These are phyloP conservation scores for Celoporthe dispersa DNA, from an alignment of 2,329 filamentous ascomycete genomes.

Conservation along the genomic window DNA sequence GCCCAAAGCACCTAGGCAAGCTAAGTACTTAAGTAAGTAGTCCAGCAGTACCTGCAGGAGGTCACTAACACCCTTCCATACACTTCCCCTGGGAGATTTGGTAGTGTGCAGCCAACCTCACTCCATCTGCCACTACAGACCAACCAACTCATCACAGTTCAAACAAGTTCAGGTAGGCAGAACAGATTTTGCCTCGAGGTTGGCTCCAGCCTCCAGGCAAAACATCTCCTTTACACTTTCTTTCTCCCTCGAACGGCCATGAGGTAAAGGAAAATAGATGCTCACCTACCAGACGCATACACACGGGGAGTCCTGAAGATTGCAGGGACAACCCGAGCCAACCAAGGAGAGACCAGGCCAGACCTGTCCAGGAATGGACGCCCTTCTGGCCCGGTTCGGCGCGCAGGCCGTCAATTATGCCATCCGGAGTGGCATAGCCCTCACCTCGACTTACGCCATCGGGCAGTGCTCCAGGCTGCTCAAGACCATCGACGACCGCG, in stretches of 20 bases:
- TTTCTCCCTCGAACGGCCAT: neutral
- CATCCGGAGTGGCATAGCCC: slow-evolving; percentile 81
- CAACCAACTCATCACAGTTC: neutral
- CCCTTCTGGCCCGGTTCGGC: slow-evolving; percentile 57
- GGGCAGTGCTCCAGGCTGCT: slow-evolving; percentile 79
- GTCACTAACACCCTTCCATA: slow-evolving; percentile 2
- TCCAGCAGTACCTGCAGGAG: no score
- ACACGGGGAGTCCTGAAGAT: neutral
- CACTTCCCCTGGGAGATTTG: neutral
- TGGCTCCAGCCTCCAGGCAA: neutral
- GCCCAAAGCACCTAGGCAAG: neutral
- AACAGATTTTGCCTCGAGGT: slow-evolving; percentile 5
- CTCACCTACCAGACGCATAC: neutral
- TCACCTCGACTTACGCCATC: slow-evolving; percentile 86
- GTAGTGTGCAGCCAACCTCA: neutral
- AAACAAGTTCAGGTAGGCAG: neutral
- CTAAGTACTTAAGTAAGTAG: neutral
- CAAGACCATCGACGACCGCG: slow-evolving; percentile 74
- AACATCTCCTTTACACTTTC: neutral
- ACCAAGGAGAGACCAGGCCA: neutral
- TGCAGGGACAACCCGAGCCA: neutral
- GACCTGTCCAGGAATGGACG: slow-evolving; percentile 65
- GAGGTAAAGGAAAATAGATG: neutral
- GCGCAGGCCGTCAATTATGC: slow-evolving; percentile 88
- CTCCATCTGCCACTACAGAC: neutral